Evolutionary conservation across 2,329 filamentous ascomycete species (phyloP).

Genomic region (Passalora sequoiae): DNA sequence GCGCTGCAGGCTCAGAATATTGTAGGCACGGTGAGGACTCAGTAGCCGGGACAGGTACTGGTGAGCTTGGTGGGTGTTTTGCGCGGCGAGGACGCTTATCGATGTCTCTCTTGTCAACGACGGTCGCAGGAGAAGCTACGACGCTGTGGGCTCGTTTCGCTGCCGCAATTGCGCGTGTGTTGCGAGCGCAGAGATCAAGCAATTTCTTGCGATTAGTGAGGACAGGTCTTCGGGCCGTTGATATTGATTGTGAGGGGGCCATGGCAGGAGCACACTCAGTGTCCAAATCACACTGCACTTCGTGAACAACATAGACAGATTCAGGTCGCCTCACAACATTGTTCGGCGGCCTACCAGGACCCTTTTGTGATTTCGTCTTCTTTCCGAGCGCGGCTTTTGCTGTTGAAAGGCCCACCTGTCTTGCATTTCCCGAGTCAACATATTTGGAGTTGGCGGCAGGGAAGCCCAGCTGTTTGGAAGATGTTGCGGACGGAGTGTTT

Average conservation of each 20-base stretch:
- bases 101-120: slow-evolving; percentile 21
- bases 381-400: slow-evolving; percentile 18
- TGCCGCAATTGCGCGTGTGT: slow-evolving; percentile 21
- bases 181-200: slow-evolving; percentile 32
- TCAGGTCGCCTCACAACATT: slow-evolving; percentile 8
- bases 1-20: slow-evolving; percentile 4
- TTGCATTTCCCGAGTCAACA: slow-evolving; percentile 27
- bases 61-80: slow-evolving; percentile 4
- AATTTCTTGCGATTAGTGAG: slow-evolving; percentile 31
- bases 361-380: slow-evolving; percentile 22
- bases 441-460: slow-evolving; percentile 26
- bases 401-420: slow-evolving; percentile 20
- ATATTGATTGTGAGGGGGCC: slow-evolving; percentile 14
- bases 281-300: slow-evolving; percentile 34
- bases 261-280: slow-evolving; percentile 27
- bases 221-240: slow-evolving; percentile 23
- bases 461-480: slow-evolving; percentile 39
- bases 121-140: not conserved
- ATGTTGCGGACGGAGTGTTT: slow-evolving; percentile 45
- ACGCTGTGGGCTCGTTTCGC: not conserved
- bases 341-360: slow-evolving; percentile 9
- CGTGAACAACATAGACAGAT: slow-evolving; percentile 26
- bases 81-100: slow-evolving; percentile 8
- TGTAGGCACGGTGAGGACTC: not conserved
- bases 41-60: slow-evolving; percentile 2